A percentile compares a stretch with the other conserved stretches of the same genome.
Evolutionary conservation across 2,329 filamentous ascomycete species (phyloP).

Genomic region (Verticillium tricorpus): DNA sequence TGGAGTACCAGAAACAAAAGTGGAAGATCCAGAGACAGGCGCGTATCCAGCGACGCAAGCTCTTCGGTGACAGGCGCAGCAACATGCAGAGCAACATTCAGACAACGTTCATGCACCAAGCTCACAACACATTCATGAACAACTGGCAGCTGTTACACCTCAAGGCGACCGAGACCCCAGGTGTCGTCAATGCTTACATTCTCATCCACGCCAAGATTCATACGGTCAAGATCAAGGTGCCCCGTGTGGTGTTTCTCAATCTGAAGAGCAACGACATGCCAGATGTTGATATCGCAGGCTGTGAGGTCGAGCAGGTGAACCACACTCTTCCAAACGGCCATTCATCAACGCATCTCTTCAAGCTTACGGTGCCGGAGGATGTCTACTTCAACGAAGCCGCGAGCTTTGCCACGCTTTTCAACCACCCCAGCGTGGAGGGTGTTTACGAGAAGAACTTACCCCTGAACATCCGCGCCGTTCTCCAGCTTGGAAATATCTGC

Average conservation of each 20-base stretch:
- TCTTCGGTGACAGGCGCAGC: conserved; percentile 81
- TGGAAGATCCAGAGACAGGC: conserved; percentile 98
- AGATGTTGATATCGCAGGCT: conserved; percentile 80
- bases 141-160: conserved; percentile 96
- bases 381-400: conserved; percentile 80
- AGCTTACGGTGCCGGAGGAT: conserved; percentile 83
- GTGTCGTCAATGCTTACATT: conserved; percentile 83
- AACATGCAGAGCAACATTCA: conserved; percentile 63
- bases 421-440: conserved; percentile 91
- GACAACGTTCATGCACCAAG: conserved; percentile 81
- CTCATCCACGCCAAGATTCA: conserved; percentile 93
- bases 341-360: conserved; percentile 89
- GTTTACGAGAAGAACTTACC: conserved; percentile 95
- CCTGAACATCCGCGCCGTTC: conserved; percentile 76
- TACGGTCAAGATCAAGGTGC: conserved; percentile 80
- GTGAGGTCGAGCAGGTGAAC: conserved; percentile 87
- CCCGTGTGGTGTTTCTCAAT: conserved; percentile 86
- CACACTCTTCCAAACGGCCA: conserved; percentile 94
- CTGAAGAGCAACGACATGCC: conserved; percentile 83
- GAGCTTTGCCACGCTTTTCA: conserved; percentile 78
- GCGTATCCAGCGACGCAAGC: conserved; percentile 74
- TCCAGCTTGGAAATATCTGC: conserved; percentile 86
- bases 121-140: conserved; percentile 81
- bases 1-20: conserved; percentile 95
- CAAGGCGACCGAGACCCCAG: conserved; percentile 74